Conservation (phyloP, 108 stramenopile genomes). For the Fistulifera solaris region DNA sequence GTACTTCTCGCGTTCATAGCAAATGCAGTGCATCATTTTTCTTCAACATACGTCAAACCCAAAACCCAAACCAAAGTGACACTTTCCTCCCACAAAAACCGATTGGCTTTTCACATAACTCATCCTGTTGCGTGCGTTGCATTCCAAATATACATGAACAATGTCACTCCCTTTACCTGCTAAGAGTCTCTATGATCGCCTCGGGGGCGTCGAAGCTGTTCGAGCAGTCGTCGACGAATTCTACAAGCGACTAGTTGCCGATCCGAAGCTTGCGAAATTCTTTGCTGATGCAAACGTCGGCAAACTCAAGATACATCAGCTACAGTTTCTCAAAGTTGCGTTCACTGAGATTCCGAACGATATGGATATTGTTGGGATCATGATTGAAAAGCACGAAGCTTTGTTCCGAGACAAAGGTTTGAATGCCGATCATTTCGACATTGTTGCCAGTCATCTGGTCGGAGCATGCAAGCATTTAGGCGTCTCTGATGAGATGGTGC, state of each 20-base stretch:
- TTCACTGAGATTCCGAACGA: constrained; percentile 9
- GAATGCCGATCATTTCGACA: constrained; percentile 14
- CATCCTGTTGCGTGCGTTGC: no score
- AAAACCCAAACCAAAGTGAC: no score
- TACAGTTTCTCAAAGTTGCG: constrained; percentile 7
- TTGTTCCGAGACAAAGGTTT: constrained; percentile 11
- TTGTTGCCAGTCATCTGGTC: constrained; percentile 11
- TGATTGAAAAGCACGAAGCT: constrained; percentile 8
- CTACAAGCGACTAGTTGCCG: constrained; percentile 9
- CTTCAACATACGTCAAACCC: no score
- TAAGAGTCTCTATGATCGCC: constrained; percentile 1
- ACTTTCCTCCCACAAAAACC: no score
- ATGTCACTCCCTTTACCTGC: no score
- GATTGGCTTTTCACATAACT: no score
- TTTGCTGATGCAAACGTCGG: constrained; percentile 4
- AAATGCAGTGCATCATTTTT: no score
- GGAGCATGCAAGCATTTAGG: constrained; percentile 3
- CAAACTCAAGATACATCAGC: constrained; percentile 11
- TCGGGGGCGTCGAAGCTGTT: constrained; percentile 4
- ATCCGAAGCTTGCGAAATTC: constrained; percentile 4
- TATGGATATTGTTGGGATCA: constrained; percentile 9
- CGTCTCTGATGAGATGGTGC: constrained; percentile 9
- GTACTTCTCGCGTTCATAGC: no score
- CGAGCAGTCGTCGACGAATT: constrained; percentile 9
- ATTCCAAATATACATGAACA: no score